phyloP scores from a whole-genome alignment of 78 protist species.

The Chrysochromulina tobinii region DNA sequence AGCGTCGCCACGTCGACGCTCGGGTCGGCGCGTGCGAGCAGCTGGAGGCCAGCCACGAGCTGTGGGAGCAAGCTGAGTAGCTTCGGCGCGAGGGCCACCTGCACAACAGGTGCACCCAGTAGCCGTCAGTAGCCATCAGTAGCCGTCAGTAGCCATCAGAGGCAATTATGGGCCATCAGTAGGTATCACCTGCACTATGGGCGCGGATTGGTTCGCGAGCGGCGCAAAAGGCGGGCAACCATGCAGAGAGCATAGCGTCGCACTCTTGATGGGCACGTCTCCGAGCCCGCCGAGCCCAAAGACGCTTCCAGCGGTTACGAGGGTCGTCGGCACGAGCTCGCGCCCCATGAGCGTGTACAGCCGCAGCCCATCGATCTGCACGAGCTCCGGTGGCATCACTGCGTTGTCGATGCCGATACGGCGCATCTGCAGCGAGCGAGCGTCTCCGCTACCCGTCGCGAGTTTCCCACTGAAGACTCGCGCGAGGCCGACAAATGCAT shows the following conservation, averaged over 20 bases:
- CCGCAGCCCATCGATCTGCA: background rate
- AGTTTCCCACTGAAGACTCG: conserved; percentile 85
- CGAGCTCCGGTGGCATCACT: no score
- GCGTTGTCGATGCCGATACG: background rate
- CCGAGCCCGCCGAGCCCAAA: conserved; percentile 91
- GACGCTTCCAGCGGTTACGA: conserved; percentile 85
- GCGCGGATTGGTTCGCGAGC: background rate
- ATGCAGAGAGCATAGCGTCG: conserved; percentile 67
- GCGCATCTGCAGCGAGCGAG: no score
- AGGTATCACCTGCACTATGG: background rate
- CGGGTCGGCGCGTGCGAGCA: conserved; percentile 93
- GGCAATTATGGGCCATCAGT: no score
- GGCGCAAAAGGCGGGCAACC: conserved; percentile 57
- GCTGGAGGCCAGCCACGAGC: conserved; percentile 74
- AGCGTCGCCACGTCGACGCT: conserved; percentile 68
- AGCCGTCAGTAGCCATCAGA: no score
- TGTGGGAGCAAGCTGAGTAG: conserved; percentile 46
- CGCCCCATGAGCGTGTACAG: conserved; percentile 91
- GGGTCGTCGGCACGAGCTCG: conserved; percentile 66
- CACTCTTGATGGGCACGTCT: conserved; percentile 66
- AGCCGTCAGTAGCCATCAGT: no score
- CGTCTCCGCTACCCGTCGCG: conserved; percentile 30
- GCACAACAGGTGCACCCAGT: background rate
- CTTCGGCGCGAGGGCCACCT: background rate
- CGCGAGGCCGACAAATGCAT: conserved; percentile 79